Conservation (phyloP, 352 stramenopile genomes). For the Elongisporangium senticosum region DNA sequence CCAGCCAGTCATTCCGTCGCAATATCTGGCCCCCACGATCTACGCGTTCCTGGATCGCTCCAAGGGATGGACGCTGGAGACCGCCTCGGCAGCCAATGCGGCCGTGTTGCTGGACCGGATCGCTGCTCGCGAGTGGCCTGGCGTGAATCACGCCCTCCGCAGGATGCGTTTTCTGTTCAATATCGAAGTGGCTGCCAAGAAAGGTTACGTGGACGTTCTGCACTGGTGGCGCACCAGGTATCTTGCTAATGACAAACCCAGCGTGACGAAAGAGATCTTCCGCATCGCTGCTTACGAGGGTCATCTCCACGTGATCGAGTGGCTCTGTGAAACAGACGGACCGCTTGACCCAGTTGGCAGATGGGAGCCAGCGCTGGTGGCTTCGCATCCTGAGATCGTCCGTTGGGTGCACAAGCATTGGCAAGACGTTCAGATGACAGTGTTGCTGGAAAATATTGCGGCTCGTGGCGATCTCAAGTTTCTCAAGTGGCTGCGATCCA, state of each 20-base stretch:
- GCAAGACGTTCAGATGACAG: conserved; percentile 8
- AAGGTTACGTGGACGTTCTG: conserved; percentile 40
- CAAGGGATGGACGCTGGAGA: too few relatives aligned
- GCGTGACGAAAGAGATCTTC: too few relatives aligned
- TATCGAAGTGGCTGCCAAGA: conserved; percentile 45
- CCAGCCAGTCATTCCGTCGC: too few relatives aligned
- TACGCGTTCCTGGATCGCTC: too few relatives aligned
- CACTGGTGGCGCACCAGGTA: conserved; percentile 28
- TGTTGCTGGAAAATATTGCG: conserved; percentile 26
- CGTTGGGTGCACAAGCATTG: conserved; percentile 27
- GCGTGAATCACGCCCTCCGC: too few relatives aligned
- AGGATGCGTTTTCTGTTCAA: conserved; percentile 16
- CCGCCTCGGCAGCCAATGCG: too few relatives aligned
- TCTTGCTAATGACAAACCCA: too few relatives aligned
- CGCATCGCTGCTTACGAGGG: conserved; percentile 23
- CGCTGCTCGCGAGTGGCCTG: too few relatives aligned
- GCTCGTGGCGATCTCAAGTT: conserved; percentile 22
- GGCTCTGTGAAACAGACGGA: conserved; percentile 38
- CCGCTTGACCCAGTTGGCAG: conserved; percentile 15
- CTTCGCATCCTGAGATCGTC: too few relatives aligned
- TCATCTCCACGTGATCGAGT: conserved; percentile 52
- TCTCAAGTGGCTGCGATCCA: conserved; percentile 29
- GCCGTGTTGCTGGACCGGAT: too few relatives aligned
- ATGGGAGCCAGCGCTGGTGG: too few relatives aligned
- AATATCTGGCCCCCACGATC: too few relatives aligned